Conservation (phyloP, 1,139 yeast species). For the Debaryomyces sp. region DNA sequence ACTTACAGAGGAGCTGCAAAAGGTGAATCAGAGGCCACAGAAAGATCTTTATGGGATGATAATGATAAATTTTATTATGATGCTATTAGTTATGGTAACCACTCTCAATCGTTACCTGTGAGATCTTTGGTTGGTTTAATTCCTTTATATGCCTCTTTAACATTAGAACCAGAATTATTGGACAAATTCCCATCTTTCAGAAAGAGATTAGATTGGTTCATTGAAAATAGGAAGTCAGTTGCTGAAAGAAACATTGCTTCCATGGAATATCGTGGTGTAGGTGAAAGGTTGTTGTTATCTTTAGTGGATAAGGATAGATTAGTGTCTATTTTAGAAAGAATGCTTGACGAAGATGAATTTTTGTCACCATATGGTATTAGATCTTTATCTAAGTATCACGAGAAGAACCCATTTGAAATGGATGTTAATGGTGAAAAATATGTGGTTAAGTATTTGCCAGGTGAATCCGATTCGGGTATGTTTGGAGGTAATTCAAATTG, state of each 20-base stretch:
- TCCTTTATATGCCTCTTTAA: constrained; percentile 88
- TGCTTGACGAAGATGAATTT: constrained; percentile 90
- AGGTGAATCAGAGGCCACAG: constrained; percentile 48
- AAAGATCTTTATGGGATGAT: constrained; percentile 86
- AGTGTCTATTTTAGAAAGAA: constrained; percentile 71
- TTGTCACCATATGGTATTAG: constrained; percentile 87
- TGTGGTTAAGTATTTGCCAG: constrained; percentile 81
- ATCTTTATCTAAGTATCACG: constrained; percentile 86
- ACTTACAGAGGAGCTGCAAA: constrained; percentile 61
- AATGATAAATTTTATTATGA: constrained; percentile 89
- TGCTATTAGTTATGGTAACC: constrained; percentile 83
- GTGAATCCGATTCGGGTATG: constrained; percentile 92
- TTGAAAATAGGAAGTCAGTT: constrained; percentile 68
- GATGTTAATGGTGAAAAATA: constrained; percentile 79
- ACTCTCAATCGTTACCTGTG: constrained; percentile 77
- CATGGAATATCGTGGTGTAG: constrained; percentile 82
- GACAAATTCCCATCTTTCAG: constrained; percentile 83
- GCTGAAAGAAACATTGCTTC: constrained; percentile 91
- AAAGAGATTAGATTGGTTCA: constrained; percentile 85
- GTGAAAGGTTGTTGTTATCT: constrained; percentile 80
- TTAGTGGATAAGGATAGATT: constrained; percentile 83
- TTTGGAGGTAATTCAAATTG: constrained; percentile 98
- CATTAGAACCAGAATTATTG: constrained; percentile 84
- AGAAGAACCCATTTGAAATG: constrained; percentile 85
- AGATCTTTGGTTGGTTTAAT: constrained; percentile 91